A percentile compares a stretch with the other conserved stretches of the same genome.
Conservation (phyloP, 805 yeast species). For the Pichia cephalocereana region DNA sequence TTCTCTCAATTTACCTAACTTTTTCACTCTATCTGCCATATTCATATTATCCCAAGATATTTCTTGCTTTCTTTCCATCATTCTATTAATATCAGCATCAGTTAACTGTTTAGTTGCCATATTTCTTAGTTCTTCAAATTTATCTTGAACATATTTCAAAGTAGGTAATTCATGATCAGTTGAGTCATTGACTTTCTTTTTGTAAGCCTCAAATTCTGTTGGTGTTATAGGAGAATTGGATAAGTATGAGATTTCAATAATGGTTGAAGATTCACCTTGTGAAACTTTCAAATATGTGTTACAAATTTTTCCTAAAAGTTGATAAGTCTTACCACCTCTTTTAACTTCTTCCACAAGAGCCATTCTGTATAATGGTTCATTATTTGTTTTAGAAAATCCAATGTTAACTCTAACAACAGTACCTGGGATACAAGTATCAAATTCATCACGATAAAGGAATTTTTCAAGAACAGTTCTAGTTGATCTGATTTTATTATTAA, state of each 20-base stretch:
- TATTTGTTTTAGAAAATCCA: slow-evolving; percentile 56
- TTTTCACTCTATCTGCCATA: slow-evolving; percentile 69
- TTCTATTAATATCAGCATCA: slow-evolving; percentile 64
- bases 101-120: slow-evolving; percentile 63
- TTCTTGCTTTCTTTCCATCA: slow-evolving; percentile 63
- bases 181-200: slow-evolving; percentile 49
- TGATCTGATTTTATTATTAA: slow-evolving; percentile 56
- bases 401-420: slow-evolving; percentile 79
- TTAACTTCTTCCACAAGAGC: slow-evolving; percentile 64
- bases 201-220: slow-evolving; percentile 68
- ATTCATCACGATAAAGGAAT: slow-evolving; percentile 75
- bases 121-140: slow-evolving; percentile 49
- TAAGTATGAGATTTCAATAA: slow-evolving; percentile 68
- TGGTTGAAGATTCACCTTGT: slow-evolving; percentile 71
- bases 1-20: slow-evolving; percentile 62
- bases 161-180: slow-evolving; percentile 47
- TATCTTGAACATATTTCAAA: slow-evolving; percentile 52
- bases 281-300: slow-evolving; percentile 58
- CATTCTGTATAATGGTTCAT: slow-evolving; percentile 66
- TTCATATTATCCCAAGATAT: slow-evolving; percentile 43
- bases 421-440: slow-evolving; percentile 58
- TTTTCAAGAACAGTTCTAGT: slow-evolving; percentile 72
- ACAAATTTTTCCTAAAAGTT: slow-evolving; percentile 33
- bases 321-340: slow-evolving; percentile 32
- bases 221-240: slow-evolving; percentile 67